A percentile compares a stretch with the other conserved stretches of the same genome.
These are phyloP conservation scores for Pistacia integerrima DNA, from an alignment of 345 rosid species.

Conservation along the genomic window DNA sequence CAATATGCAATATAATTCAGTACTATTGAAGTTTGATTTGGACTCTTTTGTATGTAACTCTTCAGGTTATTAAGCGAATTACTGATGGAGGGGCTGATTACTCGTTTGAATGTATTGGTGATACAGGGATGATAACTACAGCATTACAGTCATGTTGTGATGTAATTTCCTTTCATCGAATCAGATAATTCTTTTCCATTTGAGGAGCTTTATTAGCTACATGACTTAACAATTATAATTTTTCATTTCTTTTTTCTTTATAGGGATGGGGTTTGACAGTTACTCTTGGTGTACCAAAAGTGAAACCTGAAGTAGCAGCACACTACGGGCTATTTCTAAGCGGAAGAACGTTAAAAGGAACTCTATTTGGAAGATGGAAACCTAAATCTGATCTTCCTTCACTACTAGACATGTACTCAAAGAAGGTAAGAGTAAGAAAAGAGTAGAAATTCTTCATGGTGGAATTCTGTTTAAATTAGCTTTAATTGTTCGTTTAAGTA, in stretches of 20 bases:
- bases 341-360: conserved; percentile 79
- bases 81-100: conserved; percentile 90
- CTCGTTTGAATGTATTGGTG: conserved; percentile 87
- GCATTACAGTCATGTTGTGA: conserved; percentile 90
- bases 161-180: conserved; percentile 39
- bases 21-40: not conserved
- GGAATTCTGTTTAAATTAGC: not conserved
- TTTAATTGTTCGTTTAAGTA: too few relatives aligned
- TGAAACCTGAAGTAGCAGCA: conserved; percentile 72
- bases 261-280: conserved; percentile 95
- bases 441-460: not conserved
- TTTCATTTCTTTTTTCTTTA: not conserved
- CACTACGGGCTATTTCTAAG: conserved; percentile 73
- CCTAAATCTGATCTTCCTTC: conserved; percentile 90
- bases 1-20: not conserved
- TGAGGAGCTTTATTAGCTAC: not conserved
- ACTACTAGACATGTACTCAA: conserved; percentile 70
- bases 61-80: conserved; percentile 74
- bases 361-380: conserved; percentile 87
- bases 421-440: conserved; percentile 47
- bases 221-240: conserved; percentile 5
- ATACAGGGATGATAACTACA: conserved; percentile 66
- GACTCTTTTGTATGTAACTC: not conserved
- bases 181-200: not conserved
- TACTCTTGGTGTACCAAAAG: conserved; percentile 91